Base-by-base conservation (phyloP, 768 basidiomycete species). In the Aureoboletus auriporus region DNA sequence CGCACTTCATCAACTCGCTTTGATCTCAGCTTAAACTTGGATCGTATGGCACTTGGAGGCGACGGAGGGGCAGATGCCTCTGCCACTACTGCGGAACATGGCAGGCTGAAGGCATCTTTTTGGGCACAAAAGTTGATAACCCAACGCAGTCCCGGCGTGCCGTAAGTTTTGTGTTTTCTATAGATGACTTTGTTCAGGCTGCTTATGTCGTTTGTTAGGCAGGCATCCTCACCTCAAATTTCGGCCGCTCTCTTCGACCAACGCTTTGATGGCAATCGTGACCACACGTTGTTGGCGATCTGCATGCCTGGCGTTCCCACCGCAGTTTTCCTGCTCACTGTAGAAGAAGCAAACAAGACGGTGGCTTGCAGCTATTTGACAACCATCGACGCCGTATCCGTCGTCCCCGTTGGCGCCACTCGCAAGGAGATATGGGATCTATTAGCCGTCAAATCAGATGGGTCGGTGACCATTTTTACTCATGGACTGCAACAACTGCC, bases 81-180 rank as follows among this genome's bases (percentile, higher is more conserved):
- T 12, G 49, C 72, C 1, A 59, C 69, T 10, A 70, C 76, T 1
- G 70, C 73, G 16, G 81, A 84, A 49, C 75, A 84, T 58, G 80
- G 78, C 6, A 74, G 82, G 50, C 84, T 88, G 80, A 80, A 79
- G 44, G 77, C 85, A 2, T 73, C 81, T 0, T 86, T 80, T 59
- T 91, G 89, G 88, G 78, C 84, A 66, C 80, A 89, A 55, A 74
- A 68, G 43, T 53, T 91, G 13, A 64, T 73, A 45, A 71, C 75
- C 12, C 73, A 76, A 45, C 69, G 76, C n/a, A 69, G 82, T 14
- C 54, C 72, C 0, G 61, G 67, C 40, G 59, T 59, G 38, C 76
- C 79, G 89, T 89, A 61, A 69, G 80, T 58, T 65, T 44, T 26
- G 23, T 49, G 31, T 33, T 51, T 42, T 37, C 26, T 29, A 17